Percentiles rank a stretch among this genome's conserved stretches.
Conservation (phyloP, 768 basidiomycete species). For the Boletus insuetus region DNA sequence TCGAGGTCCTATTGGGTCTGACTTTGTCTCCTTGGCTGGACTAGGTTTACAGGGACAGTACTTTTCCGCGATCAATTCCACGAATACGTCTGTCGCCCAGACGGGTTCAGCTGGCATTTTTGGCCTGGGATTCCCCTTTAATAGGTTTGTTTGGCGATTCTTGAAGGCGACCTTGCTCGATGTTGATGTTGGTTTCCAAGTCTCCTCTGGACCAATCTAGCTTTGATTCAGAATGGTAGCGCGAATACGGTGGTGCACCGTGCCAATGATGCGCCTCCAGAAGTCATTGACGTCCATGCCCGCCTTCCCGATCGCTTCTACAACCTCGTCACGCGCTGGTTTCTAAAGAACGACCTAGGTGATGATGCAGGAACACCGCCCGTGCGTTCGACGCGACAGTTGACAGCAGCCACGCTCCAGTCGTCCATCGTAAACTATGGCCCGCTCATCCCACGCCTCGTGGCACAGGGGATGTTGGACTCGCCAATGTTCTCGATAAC, state of each 20-base stretch:
- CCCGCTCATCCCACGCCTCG: slow-evolving; percentile 48
- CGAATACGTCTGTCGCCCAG: slow-evolving; percentile 59
- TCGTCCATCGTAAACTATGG: slow-evolving; percentile 41
- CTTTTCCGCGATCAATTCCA: slow-evolving; percentile 65
- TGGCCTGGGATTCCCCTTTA: slow-evolving; percentile 71
- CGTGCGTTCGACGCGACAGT: slow-evolving; percentile 6
- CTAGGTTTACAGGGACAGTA: slow-evolving; percentile 49
- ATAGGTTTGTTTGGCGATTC: slow-evolving; percentile 46
- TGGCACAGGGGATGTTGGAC: slow-evolving; percentile 34
- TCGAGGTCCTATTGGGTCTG: slow-evolving; percentile 58
- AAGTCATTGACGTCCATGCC: background rate
- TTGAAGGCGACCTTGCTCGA: background rate
- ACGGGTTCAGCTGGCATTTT: slow-evolving; percentile 65
- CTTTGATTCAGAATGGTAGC: slow-evolving; percentile 18
- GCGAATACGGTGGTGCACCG: background rate
- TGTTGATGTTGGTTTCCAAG: slow-evolving; percentile 27
- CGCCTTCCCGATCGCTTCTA: slow-evolving; percentile 4
- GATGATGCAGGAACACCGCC: background rate
- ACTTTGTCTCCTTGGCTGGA: slow-evolving; percentile 53
- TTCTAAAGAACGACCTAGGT: slow-evolving; percentile 6
- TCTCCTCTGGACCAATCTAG: slow-evolving; percentile 45
- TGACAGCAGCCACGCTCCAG: slow-evolving; percentile 32
- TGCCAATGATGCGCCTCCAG: background rate
- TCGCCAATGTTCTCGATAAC: slow-evolving; percentile 54
- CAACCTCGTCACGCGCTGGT: slow-evolving; percentile 20